Conservation (phyloP, 148 eudicot species). For the Cornus controversa region DNA sequence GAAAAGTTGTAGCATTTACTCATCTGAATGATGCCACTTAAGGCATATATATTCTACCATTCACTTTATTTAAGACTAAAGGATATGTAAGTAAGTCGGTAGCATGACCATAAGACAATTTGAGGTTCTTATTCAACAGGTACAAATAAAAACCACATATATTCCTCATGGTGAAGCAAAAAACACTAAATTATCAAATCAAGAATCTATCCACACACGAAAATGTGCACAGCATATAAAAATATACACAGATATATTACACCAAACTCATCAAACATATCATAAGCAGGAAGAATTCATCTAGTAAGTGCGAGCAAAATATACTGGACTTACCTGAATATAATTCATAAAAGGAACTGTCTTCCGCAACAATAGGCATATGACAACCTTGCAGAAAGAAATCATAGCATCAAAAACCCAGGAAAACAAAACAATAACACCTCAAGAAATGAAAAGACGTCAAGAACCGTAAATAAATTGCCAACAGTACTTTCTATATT, state of each 20-base stretch:
- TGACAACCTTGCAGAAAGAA: conserved; percentile 60
- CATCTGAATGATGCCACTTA: not conserved
- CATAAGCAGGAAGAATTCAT: not conserved
- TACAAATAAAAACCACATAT: not conserved
- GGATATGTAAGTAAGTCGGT: not conserved
- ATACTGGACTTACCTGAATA: conserved; percentile 59
- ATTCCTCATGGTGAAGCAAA: not conserved
- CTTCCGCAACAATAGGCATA: conserved; percentile 85
- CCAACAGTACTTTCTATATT: not conserved
- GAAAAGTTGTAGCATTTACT: not conserved
- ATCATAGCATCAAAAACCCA: conserved; percentile 13
- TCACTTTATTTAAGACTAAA: not conserved
- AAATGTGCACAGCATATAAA: too few relatives aligned
- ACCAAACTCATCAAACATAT: not conserved
- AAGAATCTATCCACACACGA: not conserved
- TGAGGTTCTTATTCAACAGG: not conserved
- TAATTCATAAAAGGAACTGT: conserved; percentile 77
- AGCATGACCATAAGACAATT: not conserved
- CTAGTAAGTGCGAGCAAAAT: not conserved
- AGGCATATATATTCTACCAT: not conserved
- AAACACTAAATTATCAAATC: not conserved
- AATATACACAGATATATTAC: too few relatives aligned
- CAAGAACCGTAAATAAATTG: not conserved
- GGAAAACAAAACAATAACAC: not conserved
- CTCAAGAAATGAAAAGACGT: not conserved